These are phyloP conservation scores for Piloderma croceum DNA, from an alignment of 768 basidiomycete genomes.

Conservation along the genomic window DNA sequence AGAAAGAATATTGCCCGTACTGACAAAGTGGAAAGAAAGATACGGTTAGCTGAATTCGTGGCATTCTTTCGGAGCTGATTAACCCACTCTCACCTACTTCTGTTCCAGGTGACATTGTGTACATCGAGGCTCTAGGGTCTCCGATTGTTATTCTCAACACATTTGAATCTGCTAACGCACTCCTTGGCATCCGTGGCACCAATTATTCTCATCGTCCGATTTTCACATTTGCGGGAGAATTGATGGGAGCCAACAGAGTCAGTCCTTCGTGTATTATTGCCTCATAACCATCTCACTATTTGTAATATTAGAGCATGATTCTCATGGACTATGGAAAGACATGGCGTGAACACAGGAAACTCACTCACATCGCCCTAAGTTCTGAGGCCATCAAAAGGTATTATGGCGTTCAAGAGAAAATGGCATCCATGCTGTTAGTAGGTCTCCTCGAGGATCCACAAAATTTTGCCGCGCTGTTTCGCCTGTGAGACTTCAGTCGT, in stretches of 20 bases:
- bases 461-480: slow-evolving; percentile 18
- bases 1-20: neutral
- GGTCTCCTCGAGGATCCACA: slow-evolving; percentile 11
- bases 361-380: slow-evolving; percentile 26
- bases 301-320: neutral
- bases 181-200: slow-evolving; percentile 21
- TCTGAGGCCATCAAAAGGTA: slow-evolving; percentile 27
- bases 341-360: slow-evolving; percentile 23
- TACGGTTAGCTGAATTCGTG: slow-evolving; percentile 1
- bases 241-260: slow-evolving; percentile 26
- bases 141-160: slow-evolving; percentile 26
- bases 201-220: slow-evolving; percentile 27
- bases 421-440: slow-evolving; percentile 14
- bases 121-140: slow-evolving; percentile 23
- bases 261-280: no score
- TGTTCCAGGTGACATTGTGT: slow-evolving; percentile 28
- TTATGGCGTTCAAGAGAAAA: slow-evolving; percentile 23
- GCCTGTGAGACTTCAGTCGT: slow-evolving; percentile 12
- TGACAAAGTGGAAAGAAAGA: neutral
- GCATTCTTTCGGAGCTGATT: no score
- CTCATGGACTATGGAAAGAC: slow-evolving; percentile 12
- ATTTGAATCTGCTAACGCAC: slow-evolving; percentile 19
- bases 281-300: neutral
- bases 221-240: slow-evolving; percentile 24
- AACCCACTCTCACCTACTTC: no score